These are phyloP conservation scores for Dendrostoma leiphaemia DNA, from an alignment of 2,329 filamentous ascomycete genomes.

Conservation along the genomic window DNA sequence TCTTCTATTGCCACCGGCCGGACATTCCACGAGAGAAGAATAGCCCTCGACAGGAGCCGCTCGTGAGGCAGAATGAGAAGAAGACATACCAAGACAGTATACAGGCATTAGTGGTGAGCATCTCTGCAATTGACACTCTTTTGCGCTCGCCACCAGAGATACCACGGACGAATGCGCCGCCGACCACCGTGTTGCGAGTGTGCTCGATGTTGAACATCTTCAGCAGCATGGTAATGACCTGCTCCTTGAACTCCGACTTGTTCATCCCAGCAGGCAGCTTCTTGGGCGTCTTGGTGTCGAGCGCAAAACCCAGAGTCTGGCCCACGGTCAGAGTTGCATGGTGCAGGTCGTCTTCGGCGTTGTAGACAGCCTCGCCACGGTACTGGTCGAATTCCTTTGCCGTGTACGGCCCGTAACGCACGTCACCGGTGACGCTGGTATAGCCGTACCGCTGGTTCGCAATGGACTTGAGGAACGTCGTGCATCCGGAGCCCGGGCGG, in stretches of 20 bases:
- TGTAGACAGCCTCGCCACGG: constrained; percentile 81
- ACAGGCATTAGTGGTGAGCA: constrained; percentile 72
- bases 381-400: constrained; percentile 71
- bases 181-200: constrained; percentile 80
- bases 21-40: no score
- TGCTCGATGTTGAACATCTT: constrained; percentile 96
- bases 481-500: constrained; percentile 70
- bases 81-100: constrained; percentile 74
- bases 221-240: constrained; percentile 70
- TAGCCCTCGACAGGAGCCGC: no score
- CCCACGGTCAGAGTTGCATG: constrained; percentile 83
- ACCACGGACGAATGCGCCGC: constrained; percentile 77
- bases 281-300: constrained; percentile 81
- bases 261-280: constrained; percentile 74
- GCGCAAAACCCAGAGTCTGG: constrained; percentile 80
- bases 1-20: no score
- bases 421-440: constrained; percentile 61
- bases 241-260: constrained; percentile 72
- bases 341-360: constrained; percentile 83
- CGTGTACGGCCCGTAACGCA: constrained; percentile 73
- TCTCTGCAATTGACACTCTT: constrained; percentile 79
- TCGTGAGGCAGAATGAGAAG: no score
- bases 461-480: constrained; percentile 67
- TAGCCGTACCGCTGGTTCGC: constrained; percentile 63
- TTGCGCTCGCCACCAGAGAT: constrained; percentile 78